A percentile compares a stretch with the other conserved stretches of the same genome.
Evolutionary conservation across 2,329 filamentous ascomycete species (phyloP).

Genomic region (Sodiomyces alkalinus): DNA sequence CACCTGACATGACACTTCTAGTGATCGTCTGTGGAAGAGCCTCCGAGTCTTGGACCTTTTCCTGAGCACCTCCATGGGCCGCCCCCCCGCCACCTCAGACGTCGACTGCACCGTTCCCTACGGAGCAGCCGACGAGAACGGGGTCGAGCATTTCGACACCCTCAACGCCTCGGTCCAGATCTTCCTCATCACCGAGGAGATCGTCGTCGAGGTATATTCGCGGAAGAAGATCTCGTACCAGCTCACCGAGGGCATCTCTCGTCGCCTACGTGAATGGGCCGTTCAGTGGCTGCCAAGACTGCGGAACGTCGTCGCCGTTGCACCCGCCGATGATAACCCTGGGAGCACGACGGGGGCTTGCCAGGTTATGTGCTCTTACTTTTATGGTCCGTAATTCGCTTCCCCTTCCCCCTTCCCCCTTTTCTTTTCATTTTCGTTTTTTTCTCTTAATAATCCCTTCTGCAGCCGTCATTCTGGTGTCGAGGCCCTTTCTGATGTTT

Average conservation of each 20-base stretch:
- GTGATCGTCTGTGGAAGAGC: conserved; percentile 38
- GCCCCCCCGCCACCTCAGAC: conserved; percentile 36
- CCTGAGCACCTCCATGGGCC: conserved; percentile 36
- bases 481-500: conserved; percentile 40
- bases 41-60: conserved; percentile 35
- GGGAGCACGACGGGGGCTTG: conserved; percentile 28
- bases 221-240: conserved; percentile 35
- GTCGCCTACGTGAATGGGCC: conserved; percentile 36
- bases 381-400: conserved; percentile 20
- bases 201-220: conserved; percentile 37
- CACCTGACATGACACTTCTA: too few species aligned
- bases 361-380: conserved; percentile 36
- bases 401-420: too few species aligned
- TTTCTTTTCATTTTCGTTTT: too few species aligned
- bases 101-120: conserved; percentile 39
- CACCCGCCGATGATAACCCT: conserved; percentile 11
- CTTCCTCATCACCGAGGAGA: conserved; percentile 31
- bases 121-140: conserved; percentile 15
- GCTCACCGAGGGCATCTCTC: conserved; percentile 36
- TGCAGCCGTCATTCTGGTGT: conserved; percentile 36
- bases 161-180: conserved; percentile 38
- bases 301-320: conserved; percentile 19
- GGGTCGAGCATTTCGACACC: conserved; percentile 25
- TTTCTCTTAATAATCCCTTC: not conserved
- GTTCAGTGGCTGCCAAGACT: conserved; percentile 29